A percentile compares a stretch with the other conserved stretches of the same genome.
These are phyloP conservation scores for Misopates orontium DNA, from an alignment of 257 asterid genomes.

Conservation along the genomic window DNA sequence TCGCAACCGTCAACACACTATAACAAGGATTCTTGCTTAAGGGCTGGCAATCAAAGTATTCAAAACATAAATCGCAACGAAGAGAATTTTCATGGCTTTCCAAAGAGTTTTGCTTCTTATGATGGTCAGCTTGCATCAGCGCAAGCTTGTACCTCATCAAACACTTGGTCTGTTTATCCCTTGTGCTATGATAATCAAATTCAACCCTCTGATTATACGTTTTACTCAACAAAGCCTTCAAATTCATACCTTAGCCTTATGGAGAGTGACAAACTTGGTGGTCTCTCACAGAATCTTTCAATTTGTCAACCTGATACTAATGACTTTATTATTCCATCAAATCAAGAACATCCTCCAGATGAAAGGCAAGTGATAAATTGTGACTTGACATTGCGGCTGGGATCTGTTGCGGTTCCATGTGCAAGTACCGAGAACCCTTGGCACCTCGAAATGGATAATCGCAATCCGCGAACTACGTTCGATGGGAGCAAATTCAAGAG, in stretches of 20 bases:
- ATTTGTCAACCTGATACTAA: constrained; percentile 27
- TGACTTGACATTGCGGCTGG: constrained; percentile 80
- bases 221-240: constrained; percentile 26
- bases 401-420: constrained; percentile 47
- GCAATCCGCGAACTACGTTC: constrained; percentile 23
- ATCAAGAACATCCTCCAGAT: constrained; percentile 24
- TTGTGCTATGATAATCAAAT: constrained; percentile 42
- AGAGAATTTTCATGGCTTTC: constrained; percentile 28
- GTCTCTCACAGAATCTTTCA: constrained; percentile 21
- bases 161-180: constrained; percentile 66
- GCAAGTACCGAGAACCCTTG: constrained; percentile 26
- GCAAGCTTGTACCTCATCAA: constrained; percentile 30
- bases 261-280: constrained; percentile 31
- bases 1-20: constrained; percentile 29
- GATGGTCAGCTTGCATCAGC: constrained; percentile 27
- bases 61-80: constrained; percentile 24
- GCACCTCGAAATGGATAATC: constrained; percentile 34
- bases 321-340: constrained; percentile 24
- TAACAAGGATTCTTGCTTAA: constrained; percentile 21
- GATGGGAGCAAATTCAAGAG: constrained; percentile 33
- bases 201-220: constrained; percentile 30
- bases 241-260: constrained; percentile 28
- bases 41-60: constrained; percentile 15
- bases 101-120: constrained; percentile 27
- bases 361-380: constrained; percentile 47